Evolutionary conservation across 352 stramenopile species (phyloP), one percentile per base, ranked within the genome.

Genomic region (Phytophthora hybrid): DNA sequence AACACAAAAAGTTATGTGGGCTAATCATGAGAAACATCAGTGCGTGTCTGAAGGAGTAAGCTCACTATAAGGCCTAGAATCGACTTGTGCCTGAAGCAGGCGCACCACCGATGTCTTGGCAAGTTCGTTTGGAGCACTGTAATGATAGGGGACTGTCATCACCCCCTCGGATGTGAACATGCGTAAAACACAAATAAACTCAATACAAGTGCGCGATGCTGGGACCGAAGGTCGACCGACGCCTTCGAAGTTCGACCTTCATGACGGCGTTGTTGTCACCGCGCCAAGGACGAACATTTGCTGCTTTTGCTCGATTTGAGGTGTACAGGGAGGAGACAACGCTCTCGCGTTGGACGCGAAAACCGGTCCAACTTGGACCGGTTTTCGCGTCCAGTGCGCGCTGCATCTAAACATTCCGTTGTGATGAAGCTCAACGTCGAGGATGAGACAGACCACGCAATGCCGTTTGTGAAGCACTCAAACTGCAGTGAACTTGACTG

Each of bases 401-500:
- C 21, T 71, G 44, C 66, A 72, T 73, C 66, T 57, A 73, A 73
- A 56, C 66, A 49, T 59, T 49, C 59, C 44, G 59, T 53, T 73
- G 16, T 63, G 59, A 73, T 73, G 66, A 66, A 63, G 39, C 23
- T n/a, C 8, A 53, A n/a, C 4, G 53, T 11, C 21, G 23, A 44
- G 29, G 53, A 23, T 72, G 57, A 71, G 64, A 71, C 64, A 66
- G 57, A 72, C 47, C 29, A 49, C 16, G 8, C 18, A 5, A 18
- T 6, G 39, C 39, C 39, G 39, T 46, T 46, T 49, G 47, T 80
- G 39, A 58, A 59, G 46, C n/a, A 53, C 46, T 5, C 18, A 26
- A 53, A 26, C 39, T 46, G 29, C 29, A 31, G 4, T 31, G 34
- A 52, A 54, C 14, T 47, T 56, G 52, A 5, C 31, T n/a, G 26